phyloP scores from a whole-genome alignment of 305 asterid genomes.

The Coffea humblotiana region DNA sequence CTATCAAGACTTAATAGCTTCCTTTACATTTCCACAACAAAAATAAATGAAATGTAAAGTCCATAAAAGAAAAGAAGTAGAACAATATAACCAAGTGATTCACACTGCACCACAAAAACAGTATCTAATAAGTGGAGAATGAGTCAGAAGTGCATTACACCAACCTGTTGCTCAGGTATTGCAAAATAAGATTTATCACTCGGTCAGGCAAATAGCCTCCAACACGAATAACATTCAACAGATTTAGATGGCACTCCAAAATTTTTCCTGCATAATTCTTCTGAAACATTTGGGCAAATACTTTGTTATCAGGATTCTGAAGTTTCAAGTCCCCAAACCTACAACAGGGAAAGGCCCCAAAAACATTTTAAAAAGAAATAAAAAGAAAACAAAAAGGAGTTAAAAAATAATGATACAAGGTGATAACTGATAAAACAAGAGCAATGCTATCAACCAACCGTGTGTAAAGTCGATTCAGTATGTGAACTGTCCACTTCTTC shows the following conservation, averaged over 20 bases:
- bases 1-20: not conserved
- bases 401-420: not conserved
- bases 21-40: not conserved
- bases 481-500: conserved; percentile 98
- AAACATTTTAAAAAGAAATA: not conserved
- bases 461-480: conserved; percentile 87
- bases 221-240: conserved; percentile 75
- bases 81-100: not conserved
- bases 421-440: not conserved
- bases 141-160: conserved; percentile 23
- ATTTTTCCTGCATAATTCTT: conserved; percentile 90
- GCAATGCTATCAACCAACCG: conserved; percentile 45
- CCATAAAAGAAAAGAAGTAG: not conserved
- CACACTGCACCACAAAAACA: not conserved
- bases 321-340: conserved; percentile 96
- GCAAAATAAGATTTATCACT: conserved; percentile 92
- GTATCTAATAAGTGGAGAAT: not conserved
- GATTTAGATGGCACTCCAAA: conserved; percentile 88
- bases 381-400: conserved; percentile 7
- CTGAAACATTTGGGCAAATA: conserved; percentile 96
- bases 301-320: conserved; percentile 87
- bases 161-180: conserved; percentile 90
- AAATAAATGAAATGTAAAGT: not conserved
- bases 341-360: conserved; percentile 21
- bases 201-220: conserved; percentile 97